Conservation (phyloP, 2,329 filamentous ascomycete genomes). For the Ascochyta viciae-villosae region DNA sequence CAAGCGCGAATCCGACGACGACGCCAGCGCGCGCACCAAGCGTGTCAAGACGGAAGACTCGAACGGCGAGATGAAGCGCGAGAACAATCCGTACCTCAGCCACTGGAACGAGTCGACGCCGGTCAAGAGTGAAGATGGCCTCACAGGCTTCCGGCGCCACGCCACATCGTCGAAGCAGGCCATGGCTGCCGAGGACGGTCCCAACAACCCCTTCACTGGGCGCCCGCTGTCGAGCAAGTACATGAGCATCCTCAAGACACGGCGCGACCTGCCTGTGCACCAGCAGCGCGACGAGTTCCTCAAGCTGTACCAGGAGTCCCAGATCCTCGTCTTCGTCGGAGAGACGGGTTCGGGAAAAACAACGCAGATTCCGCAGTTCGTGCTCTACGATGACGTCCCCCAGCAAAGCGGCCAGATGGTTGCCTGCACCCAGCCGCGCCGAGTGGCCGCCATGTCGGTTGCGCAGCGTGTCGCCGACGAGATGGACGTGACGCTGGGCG, state of each 20-base stretch:
- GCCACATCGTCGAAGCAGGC: conserved; percentile 80
- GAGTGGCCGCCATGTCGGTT: conserved; percentile 97
- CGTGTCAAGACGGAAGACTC: conserved; percentile 51
- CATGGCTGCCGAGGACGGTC: conserved; percentile 75
- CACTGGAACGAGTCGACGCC: conserved; percentile 74
- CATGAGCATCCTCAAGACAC: conserved; percentile 84
- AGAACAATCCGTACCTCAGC: conserved; percentile 85
- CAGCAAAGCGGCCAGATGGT: conserved; percentile 87
- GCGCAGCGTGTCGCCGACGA: conserved; percentile 96
- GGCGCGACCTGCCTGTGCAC: conserved; percentile 88
- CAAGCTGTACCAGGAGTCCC: conserved; percentile 86
- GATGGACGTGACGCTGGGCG: conserved; percentile 87
- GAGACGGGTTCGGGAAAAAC: conserved; percentile 99
- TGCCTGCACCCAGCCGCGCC: conserved; percentile 95
- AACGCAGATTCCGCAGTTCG: conserved; percentile 98
- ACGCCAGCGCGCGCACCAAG: conserved; percentile 60
- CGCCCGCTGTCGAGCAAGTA: conserved; percentile 80
- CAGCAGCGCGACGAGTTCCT: conserved; percentile 95
- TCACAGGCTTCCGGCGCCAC: conserved; percentile 77
- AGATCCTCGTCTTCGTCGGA: conserved; percentile 98
- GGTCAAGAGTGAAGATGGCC: conserved; percentile 41
- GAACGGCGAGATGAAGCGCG: conserved; percentile 49
- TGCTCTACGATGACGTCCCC: conserved; percentile 94
- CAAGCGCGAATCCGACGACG: conserved; percentile 60
- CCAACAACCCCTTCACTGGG: conserved; percentile 85